A percentile compares a stretch with the other conserved stretches of the same genome.
These are phyloP conservation scores for Tetrahymena elliotti DNA, from an alignment of 73 alveolate genomes.

Conservation along the genomic window DNA sequence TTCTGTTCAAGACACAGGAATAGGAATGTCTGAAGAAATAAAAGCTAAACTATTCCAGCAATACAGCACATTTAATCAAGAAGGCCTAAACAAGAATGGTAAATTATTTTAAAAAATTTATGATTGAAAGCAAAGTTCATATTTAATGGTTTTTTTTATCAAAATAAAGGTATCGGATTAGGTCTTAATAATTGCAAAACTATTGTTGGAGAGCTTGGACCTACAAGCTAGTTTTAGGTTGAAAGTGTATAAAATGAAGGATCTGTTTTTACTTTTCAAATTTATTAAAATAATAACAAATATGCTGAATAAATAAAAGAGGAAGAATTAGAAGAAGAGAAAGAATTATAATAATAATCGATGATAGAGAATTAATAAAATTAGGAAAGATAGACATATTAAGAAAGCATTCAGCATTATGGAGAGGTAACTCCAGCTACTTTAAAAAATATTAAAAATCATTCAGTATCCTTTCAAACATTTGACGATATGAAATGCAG, in stretches of 20 bases:
- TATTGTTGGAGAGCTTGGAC: not conserved
- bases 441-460: not conserved
- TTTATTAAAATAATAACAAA: not conserved
- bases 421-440: not conserved
- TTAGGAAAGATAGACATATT: not conserved
- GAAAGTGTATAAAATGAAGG: not conserved
- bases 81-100: not conserved
- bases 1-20: not conserved
- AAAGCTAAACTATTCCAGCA: not conserved
- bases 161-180: not conserved
- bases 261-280: not conserved
- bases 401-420: not conserved
- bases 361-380: not conserved
- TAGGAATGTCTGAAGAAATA: not conserved
- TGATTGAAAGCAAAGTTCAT: no score
- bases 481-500: not conserved
- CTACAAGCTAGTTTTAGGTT: not conserved
- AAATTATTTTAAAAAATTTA: not conserved
- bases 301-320: not conserved
- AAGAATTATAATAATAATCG: not conserved
- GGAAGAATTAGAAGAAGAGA: not conserved
- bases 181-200: not conserved
- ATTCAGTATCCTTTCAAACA: not conserved
- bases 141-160: no score
- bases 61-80: not conserved